These are phyloP conservation scores for Alternaria dauci DNA, from an alignment of 2,329 filamentous ascomycete genomes.

Conservation along the genomic window DNA sequence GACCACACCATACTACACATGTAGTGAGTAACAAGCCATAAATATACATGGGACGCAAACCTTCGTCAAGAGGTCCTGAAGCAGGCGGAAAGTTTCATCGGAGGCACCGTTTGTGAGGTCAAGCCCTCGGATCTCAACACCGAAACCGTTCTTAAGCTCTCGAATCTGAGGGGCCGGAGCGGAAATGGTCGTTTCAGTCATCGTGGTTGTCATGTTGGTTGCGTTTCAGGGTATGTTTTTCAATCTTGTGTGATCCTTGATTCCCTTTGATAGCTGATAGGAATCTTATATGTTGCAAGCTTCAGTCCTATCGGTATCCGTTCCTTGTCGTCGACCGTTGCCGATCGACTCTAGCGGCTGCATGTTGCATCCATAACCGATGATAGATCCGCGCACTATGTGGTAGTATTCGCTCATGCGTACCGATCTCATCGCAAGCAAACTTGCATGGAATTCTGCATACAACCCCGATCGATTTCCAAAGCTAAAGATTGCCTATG, in stretches of 20 bases:
- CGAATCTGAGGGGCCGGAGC: not conserved
- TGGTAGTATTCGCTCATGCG: not conserved
- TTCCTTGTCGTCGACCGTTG: not conserved
- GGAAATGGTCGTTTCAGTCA: not conserved
- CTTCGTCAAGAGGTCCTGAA: not conserved
- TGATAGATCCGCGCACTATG: not conserved
- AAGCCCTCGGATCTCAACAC: not conserved
- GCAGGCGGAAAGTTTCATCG: not conserved
- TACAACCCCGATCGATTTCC: not conserved
- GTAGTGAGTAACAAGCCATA: not conserved
- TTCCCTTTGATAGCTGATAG: not conserved
- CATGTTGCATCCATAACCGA: not conserved
- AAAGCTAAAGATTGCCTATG: not conserved
- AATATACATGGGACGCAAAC: not conserved
- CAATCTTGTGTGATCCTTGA: not conserved
- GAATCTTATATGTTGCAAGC: not conserved
- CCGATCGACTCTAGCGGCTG: not conserved
- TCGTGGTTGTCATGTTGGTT: not conserved
- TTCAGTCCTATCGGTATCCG: not conserved
- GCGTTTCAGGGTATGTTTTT: not conserved
- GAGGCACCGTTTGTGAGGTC: not conserved
- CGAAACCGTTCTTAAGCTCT: not conserved
- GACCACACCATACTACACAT: constrained; percentile 58
- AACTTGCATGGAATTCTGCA: not conserved
- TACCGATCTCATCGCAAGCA: not conserved